These are phyloP conservation scores for Kalmusia sp. DNA, from an alignment of 2,329 filamentous ascomycete species.

Conservation along the genomic window DNA sequence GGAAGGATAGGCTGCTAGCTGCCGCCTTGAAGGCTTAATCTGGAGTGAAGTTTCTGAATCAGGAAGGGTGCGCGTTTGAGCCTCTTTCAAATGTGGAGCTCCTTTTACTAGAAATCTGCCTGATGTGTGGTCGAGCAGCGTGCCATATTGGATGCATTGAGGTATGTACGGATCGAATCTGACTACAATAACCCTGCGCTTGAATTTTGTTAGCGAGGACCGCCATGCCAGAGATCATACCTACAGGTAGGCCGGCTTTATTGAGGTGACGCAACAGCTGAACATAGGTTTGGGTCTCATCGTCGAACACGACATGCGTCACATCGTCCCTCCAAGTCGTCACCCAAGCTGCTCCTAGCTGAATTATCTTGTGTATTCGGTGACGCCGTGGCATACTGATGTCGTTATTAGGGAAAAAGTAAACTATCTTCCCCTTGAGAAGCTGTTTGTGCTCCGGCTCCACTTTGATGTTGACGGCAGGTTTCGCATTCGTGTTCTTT, in stretches of 20 bases:
- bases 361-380: constrained; percentile 74
- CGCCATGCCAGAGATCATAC: constrained; percentile 22
- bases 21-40: constrained; percentile 57
- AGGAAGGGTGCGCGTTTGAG: constrained; percentile 10
- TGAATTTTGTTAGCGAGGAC: constrained; percentile 6
- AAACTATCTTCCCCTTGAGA: constrained; percentile 42
- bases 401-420: constrained; percentile 84
- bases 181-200: constrained; percentile 58
- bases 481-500: constrained; percentile 34
- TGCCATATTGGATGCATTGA: constrained; percentile 51
- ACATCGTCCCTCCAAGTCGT: constrained; percentile 62
- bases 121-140: constrained; percentile 60
- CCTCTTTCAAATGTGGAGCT: constrained; percentile 39
- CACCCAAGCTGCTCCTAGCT: constrained; percentile 73
- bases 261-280: constrained; percentile 68
- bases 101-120: constrained; percentile 66
- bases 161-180: constrained; percentile 53
- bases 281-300: constrained; percentile 63
- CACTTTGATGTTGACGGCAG: constrained; percentile 38
- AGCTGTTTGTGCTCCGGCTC: constrained; percentile 41
- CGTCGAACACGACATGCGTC: constrained; percentile 84
- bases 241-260: constrained; percentile 55
- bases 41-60: constrained; percentile 52
- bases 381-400: constrained; percentile 69
- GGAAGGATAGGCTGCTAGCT: constrained; percentile 44